Conservation (phyloP, 768 basidiomycete genomes). For the Fistulinella prunicolor region DNA sequence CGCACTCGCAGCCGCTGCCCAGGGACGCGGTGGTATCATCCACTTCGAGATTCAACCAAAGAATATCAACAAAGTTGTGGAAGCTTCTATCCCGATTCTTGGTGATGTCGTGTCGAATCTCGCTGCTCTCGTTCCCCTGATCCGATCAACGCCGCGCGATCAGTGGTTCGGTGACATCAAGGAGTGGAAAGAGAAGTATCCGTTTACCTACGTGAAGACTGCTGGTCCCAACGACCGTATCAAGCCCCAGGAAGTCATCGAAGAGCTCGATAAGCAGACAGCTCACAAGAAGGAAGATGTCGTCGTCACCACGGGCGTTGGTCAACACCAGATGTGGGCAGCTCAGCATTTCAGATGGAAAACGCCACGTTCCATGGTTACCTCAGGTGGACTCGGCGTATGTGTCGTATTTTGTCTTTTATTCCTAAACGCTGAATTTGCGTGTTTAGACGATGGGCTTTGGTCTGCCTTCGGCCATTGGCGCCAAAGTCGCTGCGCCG, state of each 20-base stretch:
- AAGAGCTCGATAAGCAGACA: conserved; percentile 85
- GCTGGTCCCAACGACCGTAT: conserved; percentile 56
- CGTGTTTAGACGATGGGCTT: conserved; percentile 91
- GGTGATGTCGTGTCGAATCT: conserved; percentile 91
- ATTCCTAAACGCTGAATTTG: neutral
- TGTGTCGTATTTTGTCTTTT: conserved; percentile 31
- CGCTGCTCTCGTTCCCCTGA: conserved; percentile 75
- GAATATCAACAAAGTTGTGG: conserved; percentile 98
- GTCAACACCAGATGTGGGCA: conserved; percentile 99
- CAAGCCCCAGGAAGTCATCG: conserved; percentile 97
- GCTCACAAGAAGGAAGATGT: conserved; percentile 80
- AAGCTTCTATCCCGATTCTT: conserved; percentile 89
- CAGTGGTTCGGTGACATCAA: conserved; percentile 85
- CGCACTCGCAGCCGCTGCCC: conserved; percentile 78
- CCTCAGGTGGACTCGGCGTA: conserved; percentile 93
- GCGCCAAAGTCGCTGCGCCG: conserved; percentile 95
- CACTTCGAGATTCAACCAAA: conserved; percentile 99
- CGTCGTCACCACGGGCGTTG: conserved; percentile 90
- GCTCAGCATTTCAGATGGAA: conserved; percentile 93
- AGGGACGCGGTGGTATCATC: conserved; percentile 93
- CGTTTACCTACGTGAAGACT: conserved; percentile 81
- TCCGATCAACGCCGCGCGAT: conserved; percentile 58
- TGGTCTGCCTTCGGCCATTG: conserved; percentile 90
- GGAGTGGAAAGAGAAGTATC: conserved; percentile 82
- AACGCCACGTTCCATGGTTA: conserved; percentile 82